Base-by-base conservation (phyloP, 1,284 basidiomycete species). In the Trametes sp. region DNA sequence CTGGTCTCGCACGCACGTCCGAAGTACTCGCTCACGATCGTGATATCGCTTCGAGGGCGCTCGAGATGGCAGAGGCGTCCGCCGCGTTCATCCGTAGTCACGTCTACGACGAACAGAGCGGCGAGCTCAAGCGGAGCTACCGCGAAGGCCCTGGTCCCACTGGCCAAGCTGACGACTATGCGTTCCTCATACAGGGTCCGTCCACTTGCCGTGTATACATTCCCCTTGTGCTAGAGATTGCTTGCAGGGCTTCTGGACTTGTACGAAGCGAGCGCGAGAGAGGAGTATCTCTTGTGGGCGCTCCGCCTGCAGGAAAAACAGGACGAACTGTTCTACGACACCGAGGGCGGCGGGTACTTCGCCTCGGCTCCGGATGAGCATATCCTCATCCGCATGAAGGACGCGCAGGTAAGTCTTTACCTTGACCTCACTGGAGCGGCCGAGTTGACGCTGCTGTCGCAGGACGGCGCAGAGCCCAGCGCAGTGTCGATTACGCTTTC, bases 401-500 rank as follows among this genome's bases (percentile, higher is more conserved):
- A 81, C 45, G 70, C 72, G 3, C 73, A 74, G 72, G 75, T 64
- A 45, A 10, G 68, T n/a, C 11, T 42, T 21, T n/a, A 4, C 3
- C 6, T 28, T 1, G 9, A 2, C 2, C 3, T 41, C 38, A 16
- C 16, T 14, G 2, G 38, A 2, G 16, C 38, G 38, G 16, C 38
- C 16, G n/a, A n/a, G 10, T 19, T 41, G 4, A n/a, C 10, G 6
- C 2, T 41, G 2, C 16, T 41, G 11, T 14, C 26, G 3, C 7
- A 80, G 76, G 81, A 82, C 56, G 79, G 80, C 4, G 80, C 80
- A 0, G 81, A 82, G 67, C 81, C 81, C 1, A 79, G 78, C 23
- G 77, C 80, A 1, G 73, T 70, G 13, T 78, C 79, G 1, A 67
- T 81, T 5, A 73, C 80, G 0, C 67, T 77, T 0, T 75, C 75